Evolutionary conservation across 495 filamentous ascomycete genomes (phyloP), one percentile per base, ranked within the genome.

Genomic region (Lophiostoma macrostomum): DNA sequence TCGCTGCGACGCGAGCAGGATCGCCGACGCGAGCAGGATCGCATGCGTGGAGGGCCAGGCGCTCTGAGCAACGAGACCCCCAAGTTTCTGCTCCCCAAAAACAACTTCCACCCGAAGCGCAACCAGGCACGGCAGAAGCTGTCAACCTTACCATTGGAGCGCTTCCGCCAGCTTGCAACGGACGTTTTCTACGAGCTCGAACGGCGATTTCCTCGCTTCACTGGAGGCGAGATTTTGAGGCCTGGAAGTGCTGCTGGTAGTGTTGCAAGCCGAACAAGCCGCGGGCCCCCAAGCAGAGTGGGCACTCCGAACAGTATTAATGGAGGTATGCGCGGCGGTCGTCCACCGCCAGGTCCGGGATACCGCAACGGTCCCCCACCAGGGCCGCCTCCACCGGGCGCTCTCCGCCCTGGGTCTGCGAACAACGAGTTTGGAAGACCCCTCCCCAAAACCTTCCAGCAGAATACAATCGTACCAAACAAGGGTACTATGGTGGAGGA

Each of bases 401-500:
- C 30, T 1, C 43, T 35, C 18, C 10, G 32, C 22, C 45, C 50
- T 24, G 43, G 53, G 14, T 63, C 65, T 32, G 60, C 63, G 37
- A 65, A 66, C 24, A 72, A 71, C 54, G 68, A 69, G 30, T 80
- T 76, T 60, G 80, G 78, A 5, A 66, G 80, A 38, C 93, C 90
- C 1, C 80, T 85, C 35, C 83, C 88, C 13, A 96, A 94, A 60
- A 87, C 88, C 32, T 96, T 95, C 58, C 91, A 97, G 69, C 91
- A 87, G 64, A 96, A 93, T 63, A 96, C 88, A 0, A 94, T 97
- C 55, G 84, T 96, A 20, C 94, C 93, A 5, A 97, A 95, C 61
- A 98, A 97, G 70, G 94, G 91, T 60, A 97, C 90, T 0, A 90
- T 98, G 86, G 86, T 97, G 13, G 93, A 98, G 67, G 93, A 98